Evolutionary conservation across 345 rosid genomes (phyloP), one percentile per base, ranked within the genome.

Genomic region (Syzygium grande): DNA sequence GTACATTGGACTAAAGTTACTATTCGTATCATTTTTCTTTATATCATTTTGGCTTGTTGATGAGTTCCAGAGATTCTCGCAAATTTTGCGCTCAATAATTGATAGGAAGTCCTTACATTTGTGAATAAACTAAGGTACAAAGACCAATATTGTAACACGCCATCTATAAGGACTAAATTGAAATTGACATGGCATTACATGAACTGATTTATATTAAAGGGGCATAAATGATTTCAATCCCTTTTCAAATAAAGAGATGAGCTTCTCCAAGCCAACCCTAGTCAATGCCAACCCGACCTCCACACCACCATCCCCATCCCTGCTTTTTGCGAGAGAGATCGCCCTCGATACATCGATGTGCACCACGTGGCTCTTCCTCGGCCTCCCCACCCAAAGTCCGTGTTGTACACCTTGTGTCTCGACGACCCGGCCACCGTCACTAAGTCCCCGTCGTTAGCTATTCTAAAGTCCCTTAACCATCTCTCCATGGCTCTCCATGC

Each of bases 301-400:
- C 34, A 91, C 52, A 7, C 91, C 92, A 14, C 90, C 91, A 11
- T 52, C 87, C 38, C 86, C 92, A 68, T 91, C 89, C 84, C 89
- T 73, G 5, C 91, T 55, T 41, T 89, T 89, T 1, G 52, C 79
- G 12, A 91, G 4, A 11, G 87, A 78, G 11, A 93, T 38, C 10
- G 88, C 83, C 11, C 89, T 86, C 1, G 68, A 59, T 5, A 58
- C 30, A 27, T 59, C 30, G 30, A 59, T 12, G 3, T 92, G 91
- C 43, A 88, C 90, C 46, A 90, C 43, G 86, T 89, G 90, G n/a
- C 84, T 85, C 89, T 89, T 93, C 56, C 29, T 88, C 0, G 89
- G 92, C 87, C 85, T 92, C 2, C 95, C 95, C 93, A 92, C 5
- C 92, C 92, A 43, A 93, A 92, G 89, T 93, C 91, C 8, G 85